phyloP scores from a whole-genome alignment of 2,329 filamentous ascomycete genomes.

The Periglandula ipomoeae region DNA sequence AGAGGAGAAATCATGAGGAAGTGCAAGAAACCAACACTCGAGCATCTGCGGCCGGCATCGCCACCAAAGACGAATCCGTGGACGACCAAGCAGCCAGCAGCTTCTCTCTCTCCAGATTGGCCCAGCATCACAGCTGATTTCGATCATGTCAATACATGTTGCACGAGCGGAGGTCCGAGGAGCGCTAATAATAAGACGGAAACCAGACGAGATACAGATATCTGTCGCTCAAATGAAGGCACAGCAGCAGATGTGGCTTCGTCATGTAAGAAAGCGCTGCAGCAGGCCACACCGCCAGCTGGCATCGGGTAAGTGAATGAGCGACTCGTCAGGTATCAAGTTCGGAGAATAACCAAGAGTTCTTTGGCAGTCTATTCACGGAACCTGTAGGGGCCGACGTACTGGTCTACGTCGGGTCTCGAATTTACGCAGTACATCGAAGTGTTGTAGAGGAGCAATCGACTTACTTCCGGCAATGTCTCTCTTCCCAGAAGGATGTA shows the following conservation, averaged over 20 bases:
- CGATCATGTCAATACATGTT: background rate
- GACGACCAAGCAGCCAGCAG: conserved; percentile 9
- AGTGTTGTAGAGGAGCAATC: conserved; percentile 24
- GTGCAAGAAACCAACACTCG: background rate
- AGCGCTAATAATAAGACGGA: background rate
- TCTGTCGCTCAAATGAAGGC: background rate
- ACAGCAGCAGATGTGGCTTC: background rate
- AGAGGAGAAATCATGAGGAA: too few species aligned
- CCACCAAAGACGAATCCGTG: conserved; percentile 26
- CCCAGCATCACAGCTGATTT: conserved; percentile 3
- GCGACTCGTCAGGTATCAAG: background rate
- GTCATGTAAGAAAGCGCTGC: conserved; percentile 14
- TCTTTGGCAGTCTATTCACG: conserved; percentile 23
- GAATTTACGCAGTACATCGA: conserved; percentile 23
- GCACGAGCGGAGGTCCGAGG: background rate
- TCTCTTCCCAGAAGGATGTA: conserved; percentile 18
- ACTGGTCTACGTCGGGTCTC: conserved; percentile 15
- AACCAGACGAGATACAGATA: background rate
- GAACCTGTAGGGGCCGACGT: conserved; percentile 25
- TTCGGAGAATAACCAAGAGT: too few species aligned
- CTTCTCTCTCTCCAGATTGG: conserved; percentile 2
- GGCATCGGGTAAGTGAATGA: conserved; percentile 15
- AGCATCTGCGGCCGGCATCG: conserved; percentile 21
- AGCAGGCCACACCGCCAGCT: conserved; percentile 19
- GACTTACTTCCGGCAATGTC: conserved; percentile 23